phyloP scores from a whole-genome alignment of 441 rosid genomes.

The Euphorbia schlechtendalii region DNA sequence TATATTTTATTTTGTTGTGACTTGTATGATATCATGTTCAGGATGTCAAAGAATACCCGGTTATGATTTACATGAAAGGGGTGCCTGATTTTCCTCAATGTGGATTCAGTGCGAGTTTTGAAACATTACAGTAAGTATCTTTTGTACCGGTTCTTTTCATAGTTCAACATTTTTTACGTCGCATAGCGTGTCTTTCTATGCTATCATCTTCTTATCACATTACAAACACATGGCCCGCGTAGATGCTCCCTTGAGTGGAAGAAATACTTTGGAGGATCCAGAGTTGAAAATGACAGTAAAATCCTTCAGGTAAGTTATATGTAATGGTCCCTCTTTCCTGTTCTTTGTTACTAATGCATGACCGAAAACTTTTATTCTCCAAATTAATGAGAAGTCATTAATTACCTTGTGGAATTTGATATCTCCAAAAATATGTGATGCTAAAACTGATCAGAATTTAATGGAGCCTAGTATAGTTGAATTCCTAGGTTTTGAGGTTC shows the following conservation, averaged over 20 bases:
- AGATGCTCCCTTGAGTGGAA: slow-evolving; percentile 73
- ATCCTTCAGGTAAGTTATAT: slow-evolving; percentile 54
- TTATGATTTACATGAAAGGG: slow-evolving; percentile 95
- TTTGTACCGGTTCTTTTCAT: background rate
- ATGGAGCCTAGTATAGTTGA: background rate
- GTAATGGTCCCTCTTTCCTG: background rate
- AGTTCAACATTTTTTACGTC: slow-evolving; percentile 9
- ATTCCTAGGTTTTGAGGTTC: too few species aligned
- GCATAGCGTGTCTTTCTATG: too few species aligned
- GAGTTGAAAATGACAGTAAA: slow-evolving; percentile 84
- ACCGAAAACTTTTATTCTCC: too few species aligned
- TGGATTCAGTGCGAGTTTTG: slow-evolving; percentile 87
- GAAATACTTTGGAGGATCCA: slow-evolving; percentile 79
- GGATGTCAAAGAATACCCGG: slow-evolving; percentile 87
- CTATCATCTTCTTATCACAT: too few species aligned
- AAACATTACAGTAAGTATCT: slow-evolving; percentile 61
- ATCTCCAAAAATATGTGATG: background rate
- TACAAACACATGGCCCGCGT: too few species aligned
- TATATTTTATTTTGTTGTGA: background rate
- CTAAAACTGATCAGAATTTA: background rate
- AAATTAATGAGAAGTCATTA: too few species aligned
- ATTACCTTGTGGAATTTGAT: too few species aligned
- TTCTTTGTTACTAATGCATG: background rate
- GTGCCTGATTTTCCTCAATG: slow-evolving; percentile 84
- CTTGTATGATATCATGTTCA: slow-evolving; percentile 25